These are phyloP conservation scores for Hylodesmum podocarpum DNA, from an alignment of 306 rosid genomes.

Conservation along the genomic window DNA sequence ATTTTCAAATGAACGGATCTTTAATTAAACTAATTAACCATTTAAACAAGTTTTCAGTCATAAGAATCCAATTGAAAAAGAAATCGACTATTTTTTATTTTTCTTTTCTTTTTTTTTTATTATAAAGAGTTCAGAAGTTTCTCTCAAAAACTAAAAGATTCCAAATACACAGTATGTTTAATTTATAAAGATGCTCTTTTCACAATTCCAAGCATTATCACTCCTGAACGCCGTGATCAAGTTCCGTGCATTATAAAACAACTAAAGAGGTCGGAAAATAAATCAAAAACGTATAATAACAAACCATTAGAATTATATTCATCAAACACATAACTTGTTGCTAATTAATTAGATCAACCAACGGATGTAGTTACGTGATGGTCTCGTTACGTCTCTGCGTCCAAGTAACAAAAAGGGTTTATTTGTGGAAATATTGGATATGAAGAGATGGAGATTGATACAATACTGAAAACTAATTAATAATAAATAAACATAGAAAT, in stretches of 20 bases:
- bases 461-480: not conserved
- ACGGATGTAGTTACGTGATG: not conserved
- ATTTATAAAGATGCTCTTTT: not conserved
- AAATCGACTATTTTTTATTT: no score
- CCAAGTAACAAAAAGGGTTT: not conserved
- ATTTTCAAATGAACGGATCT: not conserved
- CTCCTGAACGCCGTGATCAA: not conserved
- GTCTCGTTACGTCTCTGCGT: not conserved
- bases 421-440: not conserved
- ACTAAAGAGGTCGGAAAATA: not conserved
- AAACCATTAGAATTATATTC: not conserved
- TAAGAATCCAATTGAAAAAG: no score
- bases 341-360: not conserved
- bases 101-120: not conserved
- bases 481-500: not conserved
- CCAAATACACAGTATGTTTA: not conserved
- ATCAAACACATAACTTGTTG: not conserved
- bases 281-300: not conserved
- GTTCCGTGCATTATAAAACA: not conserved
- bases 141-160: not conserved
- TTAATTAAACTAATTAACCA: no score
- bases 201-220: not conserved
- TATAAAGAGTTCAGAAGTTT: not conserved
- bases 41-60: no score
- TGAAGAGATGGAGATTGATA: not conserved